Evolutionary conservation across 2,329 filamentous ascomycete species (phyloP).

Genomic region (Emmonsiellopsis sp.): DNA sequence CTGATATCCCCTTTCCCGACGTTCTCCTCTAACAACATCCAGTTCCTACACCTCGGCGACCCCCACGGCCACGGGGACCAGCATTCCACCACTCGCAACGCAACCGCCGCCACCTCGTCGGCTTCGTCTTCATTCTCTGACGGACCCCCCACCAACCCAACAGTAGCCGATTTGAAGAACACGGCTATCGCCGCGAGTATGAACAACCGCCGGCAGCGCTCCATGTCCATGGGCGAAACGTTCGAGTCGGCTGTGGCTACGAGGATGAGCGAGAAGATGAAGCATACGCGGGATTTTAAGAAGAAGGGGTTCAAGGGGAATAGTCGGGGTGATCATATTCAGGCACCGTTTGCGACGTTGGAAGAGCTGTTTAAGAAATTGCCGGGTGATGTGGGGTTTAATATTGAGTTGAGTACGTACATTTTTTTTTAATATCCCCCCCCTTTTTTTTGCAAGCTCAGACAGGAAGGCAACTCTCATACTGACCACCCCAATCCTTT

Average conservation of each 20-base stretch:
- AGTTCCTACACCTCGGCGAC: slow-evolving; percentile 75
- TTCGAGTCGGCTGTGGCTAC: slow-evolving; percentile 29
- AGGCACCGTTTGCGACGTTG: slow-evolving; percentile 88
- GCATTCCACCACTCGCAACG: slow-evolving; percentile 7
- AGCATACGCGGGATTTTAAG: slow-evolving; percentile 92
- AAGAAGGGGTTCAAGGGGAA: slow-evolving; percentile 94
- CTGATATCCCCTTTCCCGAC: slow-evolving; percentile 2
- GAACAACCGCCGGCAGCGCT: slow-evolving; percentile 34
- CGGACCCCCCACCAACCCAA: background rate
- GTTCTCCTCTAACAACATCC: background rate
- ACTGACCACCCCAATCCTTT: background rate
- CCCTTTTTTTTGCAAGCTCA: too few species aligned
- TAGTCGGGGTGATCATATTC: slow-evolving; percentile 85
- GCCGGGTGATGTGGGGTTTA: slow-evolving; percentile 79
- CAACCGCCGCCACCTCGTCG: background rate
- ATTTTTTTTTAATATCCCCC: background rate
- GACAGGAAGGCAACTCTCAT: background rate
- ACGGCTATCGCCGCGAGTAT: too few species aligned
- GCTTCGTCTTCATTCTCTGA: background rate
- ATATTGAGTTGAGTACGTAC: slow-evolving; percentile 77
- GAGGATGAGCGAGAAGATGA: slow-evolving; percentile 74
- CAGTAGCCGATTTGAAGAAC: too few species aligned
- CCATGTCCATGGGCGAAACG: slow-evolving; percentile 51
- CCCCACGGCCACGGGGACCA: slow-evolving; percentile 24
- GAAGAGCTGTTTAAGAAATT: slow-evolving; percentile 86